Percentiles rank a stretch among this genome's conserved stretches.
These are phyloP conservation scores for Aureobasidium sp. DNA, from an alignment of 2,329 filamentous ascomycete species.

Conservation along the genomic window DNA sequence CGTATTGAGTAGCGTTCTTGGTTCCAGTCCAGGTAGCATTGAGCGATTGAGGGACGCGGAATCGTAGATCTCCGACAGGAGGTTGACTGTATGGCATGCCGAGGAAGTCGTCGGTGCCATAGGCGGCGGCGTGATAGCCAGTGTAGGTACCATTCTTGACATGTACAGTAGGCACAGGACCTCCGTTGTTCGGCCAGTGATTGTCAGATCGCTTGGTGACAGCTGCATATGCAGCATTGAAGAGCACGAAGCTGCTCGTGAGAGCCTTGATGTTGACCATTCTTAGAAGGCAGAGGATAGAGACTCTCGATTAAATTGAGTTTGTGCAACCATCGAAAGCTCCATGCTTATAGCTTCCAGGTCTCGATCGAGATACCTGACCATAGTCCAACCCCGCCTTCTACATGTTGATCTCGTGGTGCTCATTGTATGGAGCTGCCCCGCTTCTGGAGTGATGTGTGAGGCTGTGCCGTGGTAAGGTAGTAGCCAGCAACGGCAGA, in stretches of 20 bases:
- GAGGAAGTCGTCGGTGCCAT: conserved; percentile 45
- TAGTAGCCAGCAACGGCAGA: background rate
- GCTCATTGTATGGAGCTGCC: background rate
- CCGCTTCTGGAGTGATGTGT: background rate
- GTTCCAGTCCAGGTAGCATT: conserved; percentile 38
- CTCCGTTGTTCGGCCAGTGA: background rate
- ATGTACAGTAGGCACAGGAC: conserved; percentile 23
- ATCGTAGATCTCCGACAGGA: conserved; percentile 46
- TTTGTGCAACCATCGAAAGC: background rate
- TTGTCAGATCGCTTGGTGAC: background rate
- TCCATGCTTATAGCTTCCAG: background rate
- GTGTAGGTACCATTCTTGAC: conserved; percentile 42
- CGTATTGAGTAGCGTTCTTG: conserved; percentile 38
- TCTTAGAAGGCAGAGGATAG: background rate
- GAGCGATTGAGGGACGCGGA: conserved; percentile 42
- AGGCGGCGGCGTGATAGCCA: conserved; percentile 34
- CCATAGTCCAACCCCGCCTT: background rate
- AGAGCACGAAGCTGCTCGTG: background rate
- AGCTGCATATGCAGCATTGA: background rate
- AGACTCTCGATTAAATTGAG: background rate
- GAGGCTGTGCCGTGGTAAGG: background rate
- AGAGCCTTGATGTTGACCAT: conserved; percentile 1
- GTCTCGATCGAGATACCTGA: background rate
- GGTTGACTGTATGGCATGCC: conserved; percentile 52
- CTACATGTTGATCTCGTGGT: background rate